Evolutionary conservation across 768 basidiomycete species (phyloP), one percentile per base, ranked within the genome.

Genomic region (Russula lepida): DNA sequence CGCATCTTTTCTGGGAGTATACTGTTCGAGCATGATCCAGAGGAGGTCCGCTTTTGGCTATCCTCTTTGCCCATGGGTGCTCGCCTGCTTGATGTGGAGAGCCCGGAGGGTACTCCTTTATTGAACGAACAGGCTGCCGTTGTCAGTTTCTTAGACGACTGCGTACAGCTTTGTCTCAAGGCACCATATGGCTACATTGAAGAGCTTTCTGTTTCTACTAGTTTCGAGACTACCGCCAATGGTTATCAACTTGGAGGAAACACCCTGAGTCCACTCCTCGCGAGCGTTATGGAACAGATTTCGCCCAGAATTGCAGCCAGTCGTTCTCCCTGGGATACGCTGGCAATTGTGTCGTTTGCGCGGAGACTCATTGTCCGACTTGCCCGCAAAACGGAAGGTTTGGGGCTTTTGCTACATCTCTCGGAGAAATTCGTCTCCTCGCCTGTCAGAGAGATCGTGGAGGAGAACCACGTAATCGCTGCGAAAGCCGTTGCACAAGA

Each of bases 181-280:
- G 88, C 86, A 2, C 90, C 92, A 0, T 89, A 93, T 70, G 81
- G 83, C 30, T 98, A 95, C 69, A 78, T 95, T 56, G 94, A 97
- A 67, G 85, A 85, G 25, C 72, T 85, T 53, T 63, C 70, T 78
- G 6, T 68, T 71, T 0, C 69, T 83, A 23, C 69, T 83, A 23
- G 43, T 41, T 37, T n/a, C 66, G 8, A 48, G 46, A 51, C n/a
- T 27, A 43, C 33, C 58, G 43, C 27, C 58, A 17, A 63, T 37
- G 30, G 21, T 37, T 8, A 57, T 65, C 44, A 53, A 58, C 12
- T 67, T 56, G n/a, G 67, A 71, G 19, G 76, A 77, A 21, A 60
- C 64, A 12, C 73, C 37, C 81, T 85, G 4, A 92, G 89, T 64
- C 90, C 93, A 0, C 77, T 98, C 15, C 71, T 97, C 4, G 83